Evolutionary conservation across 495 filamentous ascomycete species (phyloP).

Genomic region (Neurospora africana): DNA sequence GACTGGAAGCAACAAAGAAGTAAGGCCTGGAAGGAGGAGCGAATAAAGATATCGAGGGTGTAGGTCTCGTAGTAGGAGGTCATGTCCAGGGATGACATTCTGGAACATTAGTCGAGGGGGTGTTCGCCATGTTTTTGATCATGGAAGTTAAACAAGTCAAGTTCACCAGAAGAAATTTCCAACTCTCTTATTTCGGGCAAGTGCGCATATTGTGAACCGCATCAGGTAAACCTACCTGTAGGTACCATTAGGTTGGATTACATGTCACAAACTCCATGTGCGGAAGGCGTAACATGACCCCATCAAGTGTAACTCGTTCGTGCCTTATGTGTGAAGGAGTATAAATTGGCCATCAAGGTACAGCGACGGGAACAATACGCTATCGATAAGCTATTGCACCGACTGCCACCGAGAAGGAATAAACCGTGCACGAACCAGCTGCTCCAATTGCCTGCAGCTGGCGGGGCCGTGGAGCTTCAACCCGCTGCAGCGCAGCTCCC

Average conservation of each 20-base stretch:
- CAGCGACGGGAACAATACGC: background rate
- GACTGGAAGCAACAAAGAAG: background rate
- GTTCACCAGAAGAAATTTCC: background rate
- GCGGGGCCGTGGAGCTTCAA: background rate
- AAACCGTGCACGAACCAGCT: background rate
- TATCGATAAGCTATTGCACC: background rate
- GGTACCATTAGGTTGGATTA: background rate
- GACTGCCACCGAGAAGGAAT: background rate
- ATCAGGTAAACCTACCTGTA: background rate
- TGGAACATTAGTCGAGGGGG: background rate
- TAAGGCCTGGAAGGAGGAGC: background rate
- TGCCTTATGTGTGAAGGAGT: background rate
- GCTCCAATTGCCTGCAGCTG: background rate
- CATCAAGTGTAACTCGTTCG: background rate
- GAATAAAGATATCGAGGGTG: background rate
- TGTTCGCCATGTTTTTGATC: background rate
- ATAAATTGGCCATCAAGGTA: background rate
- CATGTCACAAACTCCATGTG: background rate
- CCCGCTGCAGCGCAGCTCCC: background rate
- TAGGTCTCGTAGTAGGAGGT: background rate
- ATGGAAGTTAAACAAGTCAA: background rate
- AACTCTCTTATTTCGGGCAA: background rate
- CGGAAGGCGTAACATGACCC: background rate
- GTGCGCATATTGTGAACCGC: background rate
- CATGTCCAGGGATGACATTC: background rate